These are phyloP conservation scores for Fusarium multiceps DNA, from an alignment of 2,329 filamentous ascomycete species.

Conservation along the genomic window DNA sequence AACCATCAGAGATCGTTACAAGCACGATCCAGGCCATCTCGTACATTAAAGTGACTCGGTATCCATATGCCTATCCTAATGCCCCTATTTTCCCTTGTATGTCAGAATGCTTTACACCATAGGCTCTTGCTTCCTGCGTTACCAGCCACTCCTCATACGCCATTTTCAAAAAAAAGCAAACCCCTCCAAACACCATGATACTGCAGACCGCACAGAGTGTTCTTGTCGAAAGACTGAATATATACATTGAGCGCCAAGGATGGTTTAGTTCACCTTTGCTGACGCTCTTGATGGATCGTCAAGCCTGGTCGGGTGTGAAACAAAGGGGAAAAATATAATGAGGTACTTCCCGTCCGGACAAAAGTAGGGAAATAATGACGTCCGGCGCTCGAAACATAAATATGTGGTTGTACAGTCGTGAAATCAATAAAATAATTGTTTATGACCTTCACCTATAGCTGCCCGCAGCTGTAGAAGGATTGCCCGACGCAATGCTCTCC, in stretches of 20 bases:
- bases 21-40: slow-evolving; percentile 36
- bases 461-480: slow-evolving; percentile 55
- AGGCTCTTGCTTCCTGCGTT: slow-evolving; percentile 6
- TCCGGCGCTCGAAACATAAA: slow-evolving; percentile 45
- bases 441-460: slow-evolving; percentile 58
- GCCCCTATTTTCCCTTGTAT: slow-evolving; percentile 14
- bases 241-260: slow-evolving; percentile 34
- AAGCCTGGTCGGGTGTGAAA: slow-evolving; percentile 33
- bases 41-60: slow-evolving; percentile 45
- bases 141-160: slow-evolving; percentile 17
- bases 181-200: slow-evolving; percentile 31
- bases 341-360: slow-evolving; percentile 36
- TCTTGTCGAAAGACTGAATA: slow-evolving; percentile 22
- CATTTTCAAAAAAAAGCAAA: slow-evolving; percentile 28
- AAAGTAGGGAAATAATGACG: slow-evolving; percentile 50
- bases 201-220: slow-evolving; percentile 17
- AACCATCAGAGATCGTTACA: slow-evolving; percentile 31
- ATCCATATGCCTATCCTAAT: slow-evolving; percentile 39
- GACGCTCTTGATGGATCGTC: slow-evolving; percentile 42
- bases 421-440: slow-evolving; percentile 44
- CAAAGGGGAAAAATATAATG: slow-evolving; percentile 16
- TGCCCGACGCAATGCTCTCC: slow-evolving; percentile 52
- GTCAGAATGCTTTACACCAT: slow-evolving; percentile 16
- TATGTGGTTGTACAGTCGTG: slow-evolving; percentile 46
- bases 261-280: slow-evolving; percentile 14